These are phyloP conservation scores for Rubia balearica DNA, from an alignment of 305 asterid genomes.

Conservation along the genomic window DNA sequence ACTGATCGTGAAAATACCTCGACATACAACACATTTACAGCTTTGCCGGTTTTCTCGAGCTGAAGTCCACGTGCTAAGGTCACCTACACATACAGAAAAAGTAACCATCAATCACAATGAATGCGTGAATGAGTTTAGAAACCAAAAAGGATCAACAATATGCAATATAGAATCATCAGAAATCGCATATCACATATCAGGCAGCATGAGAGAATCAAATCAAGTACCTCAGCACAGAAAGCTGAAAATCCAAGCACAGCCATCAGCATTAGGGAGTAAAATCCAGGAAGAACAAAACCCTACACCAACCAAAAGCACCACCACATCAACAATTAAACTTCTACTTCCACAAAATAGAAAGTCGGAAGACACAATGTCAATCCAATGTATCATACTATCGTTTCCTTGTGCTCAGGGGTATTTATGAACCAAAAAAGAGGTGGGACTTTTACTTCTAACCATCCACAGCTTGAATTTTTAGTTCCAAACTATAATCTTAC, in stretches of 20 bases:
- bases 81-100: conserved; percentile 21
- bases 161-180: not conserved
- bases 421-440: not conserved
- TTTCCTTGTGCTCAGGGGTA: not conserved
- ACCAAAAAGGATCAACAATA: not conserved
- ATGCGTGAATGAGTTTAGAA: not conserved
- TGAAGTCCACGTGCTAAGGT: conserved; percentile 39
- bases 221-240: conserved; percentile 35
- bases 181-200: conserved; percentile 4
- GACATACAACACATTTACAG: conserved; percentile 29
- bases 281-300: conserved; percentile 30
- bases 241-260: conserved; percentile 29
- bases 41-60: conserved; percentile 36
- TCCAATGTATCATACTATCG: too few species aligned
- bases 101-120: not conserved
- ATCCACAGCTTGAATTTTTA: not conserved
- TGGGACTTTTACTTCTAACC: not conserved
- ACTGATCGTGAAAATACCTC: conserved; percentile 24
- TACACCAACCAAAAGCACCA: conserved; percentile 9
- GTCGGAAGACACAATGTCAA: not conserved
- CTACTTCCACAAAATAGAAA: not conserved
- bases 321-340: conserved; percentile 12
- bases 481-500: not conserved
- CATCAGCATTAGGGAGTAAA: conserved; percentile 27
- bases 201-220: conserved; percentile 1